Conservation (phyloP, 2,329 filamentous ascomycete genomes). For the Xylaria sp. region DNA sequence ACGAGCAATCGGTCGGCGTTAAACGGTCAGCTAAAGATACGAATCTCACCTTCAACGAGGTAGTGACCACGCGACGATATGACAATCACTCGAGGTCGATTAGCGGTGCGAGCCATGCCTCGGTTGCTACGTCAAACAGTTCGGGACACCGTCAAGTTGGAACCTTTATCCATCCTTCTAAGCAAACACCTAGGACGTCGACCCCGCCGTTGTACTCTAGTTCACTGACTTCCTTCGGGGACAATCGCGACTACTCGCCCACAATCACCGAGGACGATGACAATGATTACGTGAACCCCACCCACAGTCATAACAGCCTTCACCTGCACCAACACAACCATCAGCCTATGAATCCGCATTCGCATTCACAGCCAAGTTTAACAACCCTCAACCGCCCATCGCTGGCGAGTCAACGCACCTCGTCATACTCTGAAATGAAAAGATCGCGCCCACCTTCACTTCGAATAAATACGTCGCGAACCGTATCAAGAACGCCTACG, state of each 20-base stretch:
- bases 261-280: slow-evolving; percentile 59
- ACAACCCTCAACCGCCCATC: slow-evolving; percentile 41
- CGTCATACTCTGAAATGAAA: slow-evolving; percentile 44
- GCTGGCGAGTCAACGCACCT: slow-evolving; percentile 43
- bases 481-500: slow-evolving; percentile 32
- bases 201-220: slow-evolving; percentile 63
- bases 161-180: slow-evolving; percentile 65
- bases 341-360: slow-evolving; percentile 25
- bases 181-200: slow-evolving; percentile 64
- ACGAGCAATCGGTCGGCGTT: slow-evolving; percentile 16
- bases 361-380: slow-evolving; percentile 37
- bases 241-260: slow-evolving; percentile 55
- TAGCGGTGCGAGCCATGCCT: slow-evolving; percentile 60
- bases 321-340: slow-evolving; percentile 30
- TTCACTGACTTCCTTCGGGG: slow-evolving; percentile 54
- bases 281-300: slow-evolving; percentile 33
- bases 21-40: slow-evolving; percentile 34
- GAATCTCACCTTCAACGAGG: slow-evolving; percentile 46
- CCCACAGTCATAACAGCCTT: slow-evolving; percentile 26
- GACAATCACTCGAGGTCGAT: slow-evolving; percentile 61
- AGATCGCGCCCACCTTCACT: slow-evolving; percentile 36
- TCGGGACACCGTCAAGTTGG: slow-evolving; percentile 42
- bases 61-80: slow-evolving; percentile 44
- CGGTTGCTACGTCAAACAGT: slow-evolving; percentile 58
- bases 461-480: slow-evolving; percentile 45